Conservation (phyloP, 2,329 filamentous ascomycete species). For the Chaetoscypha palmicola region DNA sequence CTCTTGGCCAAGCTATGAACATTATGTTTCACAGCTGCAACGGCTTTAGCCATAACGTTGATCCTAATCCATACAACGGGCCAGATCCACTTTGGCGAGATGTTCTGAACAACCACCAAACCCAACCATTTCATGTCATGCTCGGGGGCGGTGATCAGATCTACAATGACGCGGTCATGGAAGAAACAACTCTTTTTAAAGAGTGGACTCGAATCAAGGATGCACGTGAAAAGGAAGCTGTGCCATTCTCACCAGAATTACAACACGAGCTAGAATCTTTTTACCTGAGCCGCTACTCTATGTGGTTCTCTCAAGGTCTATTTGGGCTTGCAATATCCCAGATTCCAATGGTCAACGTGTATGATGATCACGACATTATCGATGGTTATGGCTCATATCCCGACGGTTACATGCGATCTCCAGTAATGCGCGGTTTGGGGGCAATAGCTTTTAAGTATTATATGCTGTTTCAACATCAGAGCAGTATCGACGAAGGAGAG, state of each 20-base stretch:
- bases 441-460: slow-evolving; percentile 97
- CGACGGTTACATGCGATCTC: slow-evolving; percentile 82
- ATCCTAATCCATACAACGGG: slow-evolving; percentile 75
- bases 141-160: slow-evolving; percentile 94
- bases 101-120: slow-evolving; percentile 86
- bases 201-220: slow-evolving; percentile 82
- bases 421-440: slow-evolving; percentile 83
- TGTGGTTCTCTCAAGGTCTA: slow-evolving; percentile 94
- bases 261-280: slow-evolving; percentile 83
- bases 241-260: slow-evolving; percentile 72
- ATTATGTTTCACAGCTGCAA: slow-evolving; percentile 99
- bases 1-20: slow-evolving; percentile 81
- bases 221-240: slow-evolving; percentile 68
- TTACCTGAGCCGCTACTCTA: slow-evolving; percentile 80
- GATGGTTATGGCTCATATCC: slow-evolving; percentile 92
- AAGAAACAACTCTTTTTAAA: slow-evolving; percentile 67
- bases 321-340: slow-evolving; percentile 90
- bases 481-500: slow-evolving; percentile 71
- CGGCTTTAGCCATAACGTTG: slow-evolving; percentile 77
- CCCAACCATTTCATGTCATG: slow-evolving; percentile 94
- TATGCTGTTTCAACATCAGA: slow-evolving; percentile 97
- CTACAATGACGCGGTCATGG: slow-evolving; percentile 82
- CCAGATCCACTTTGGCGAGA: slow-evolving; percentile 97
- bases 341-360: slow-evolving; percentile 98
- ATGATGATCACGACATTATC: slow-evolving; percentile 90